phyloP scores from a whole-genome alignment of 805 yeast species.

The Kluyveromyces siamensis region DNA sequence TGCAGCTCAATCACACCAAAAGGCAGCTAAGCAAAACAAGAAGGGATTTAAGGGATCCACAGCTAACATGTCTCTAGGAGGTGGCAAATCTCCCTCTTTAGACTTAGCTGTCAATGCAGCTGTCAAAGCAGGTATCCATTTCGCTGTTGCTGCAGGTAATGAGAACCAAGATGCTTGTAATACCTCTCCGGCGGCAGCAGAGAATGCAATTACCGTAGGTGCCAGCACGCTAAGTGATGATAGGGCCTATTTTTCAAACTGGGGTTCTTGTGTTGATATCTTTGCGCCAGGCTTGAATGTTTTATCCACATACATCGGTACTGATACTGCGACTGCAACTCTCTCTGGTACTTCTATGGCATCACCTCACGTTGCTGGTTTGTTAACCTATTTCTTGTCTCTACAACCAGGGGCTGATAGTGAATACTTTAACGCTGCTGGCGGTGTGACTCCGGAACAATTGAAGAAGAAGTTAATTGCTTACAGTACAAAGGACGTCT shows the following conservation, averaged over 20 bases:
- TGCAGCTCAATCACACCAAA: slow-evolving; percentile 65
- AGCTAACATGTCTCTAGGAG: slow-evolving; percentile 91
- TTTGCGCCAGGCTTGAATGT: slow-evolving; percentile 95
- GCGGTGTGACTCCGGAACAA: slow-evolving; percentile 57
- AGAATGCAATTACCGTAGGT: slow-evolving; percentile 83
- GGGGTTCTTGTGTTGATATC: slow-evolving; percentile 91
- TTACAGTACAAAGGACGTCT: slow-evolving; percentile 51
- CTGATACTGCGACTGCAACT: slow-evolving; percentile 65
- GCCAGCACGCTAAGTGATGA: slow-evolving; percentile 83
- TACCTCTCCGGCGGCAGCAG: slow-evolving; percentile 85
- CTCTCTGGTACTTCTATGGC: slow-evolving; percentile 98
- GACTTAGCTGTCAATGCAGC: slow-evolving; percentile 88
- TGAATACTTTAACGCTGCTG: slow-evolving; percentile 46
- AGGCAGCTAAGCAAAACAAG: slow-evolving; percentile 39
- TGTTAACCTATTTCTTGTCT: slow-evolving; percentile 80
- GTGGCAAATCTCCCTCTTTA: slow-evolving; percentile 81
- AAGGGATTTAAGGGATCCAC: slow-evolving; percentile 76
- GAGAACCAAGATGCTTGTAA: slow-evolving; percentile 89
- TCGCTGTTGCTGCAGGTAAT: slow-evolving; percentile 96
- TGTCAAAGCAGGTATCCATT: slow-evolving; percentile 76
- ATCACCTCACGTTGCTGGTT: slow-evolving; percentile 91
- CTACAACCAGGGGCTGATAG: slow-evolving; percentile 71
- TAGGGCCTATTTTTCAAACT: slow-evolving; percentile 93
- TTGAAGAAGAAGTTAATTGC: slow-evolving; percentile 67
- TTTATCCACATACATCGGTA: slow-evolving; percentile 75